phyloP scores from a whole-genome alignment of 176 grass and related monocot genomes.

The Bothriochloa decipiens region DNA sequence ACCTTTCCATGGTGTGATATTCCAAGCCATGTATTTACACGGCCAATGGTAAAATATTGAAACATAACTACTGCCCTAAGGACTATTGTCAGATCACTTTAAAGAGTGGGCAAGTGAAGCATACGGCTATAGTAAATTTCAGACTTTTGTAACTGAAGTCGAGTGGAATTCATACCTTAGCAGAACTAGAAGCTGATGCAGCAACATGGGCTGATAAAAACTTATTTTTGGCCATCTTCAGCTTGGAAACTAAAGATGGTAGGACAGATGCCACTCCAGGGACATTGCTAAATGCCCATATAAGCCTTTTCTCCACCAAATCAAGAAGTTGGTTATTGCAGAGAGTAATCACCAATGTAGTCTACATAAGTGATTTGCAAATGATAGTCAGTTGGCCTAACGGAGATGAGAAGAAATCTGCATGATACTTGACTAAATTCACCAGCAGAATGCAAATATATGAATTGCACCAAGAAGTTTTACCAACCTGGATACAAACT shows the following conservation, averaged over 20 bases:
- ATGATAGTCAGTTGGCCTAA: conserved; percentile 11
- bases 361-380: conserved; percentile 59
- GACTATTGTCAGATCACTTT: background rate
- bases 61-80: background rate
- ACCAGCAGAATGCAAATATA: conserved; percentile 18
- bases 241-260: conserved; percentile 57
- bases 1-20: conserved; percentile 2
- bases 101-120: background rate
- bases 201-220: conserved; percentile 66
- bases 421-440: background rate
- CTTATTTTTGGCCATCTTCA: conserved; percentile 67
- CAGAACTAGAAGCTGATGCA: conserved; percentile 43
- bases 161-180: conserved; percentile 50
- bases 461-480: conserved; percentile 23
- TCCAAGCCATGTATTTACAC: background rate
- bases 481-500: conserved; percentile 83
- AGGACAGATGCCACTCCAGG: conserved; percentile 67
- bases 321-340: conserved; percentile 97
- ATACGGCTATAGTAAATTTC: conserved; percentile 4
- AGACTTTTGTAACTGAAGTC: background rate
- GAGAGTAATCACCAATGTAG: conserved; percentile 74
- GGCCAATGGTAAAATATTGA: background rate
- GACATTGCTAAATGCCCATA: conserved; percentile 69
- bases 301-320: conserved; percentile 78
- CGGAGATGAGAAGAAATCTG: background rate